These are phyloP conservation scores for Exophiala sp. DNA, from an alignment of 2,329 filamentous ascomycete genomes.

Conservation along the genomic window DNA sequence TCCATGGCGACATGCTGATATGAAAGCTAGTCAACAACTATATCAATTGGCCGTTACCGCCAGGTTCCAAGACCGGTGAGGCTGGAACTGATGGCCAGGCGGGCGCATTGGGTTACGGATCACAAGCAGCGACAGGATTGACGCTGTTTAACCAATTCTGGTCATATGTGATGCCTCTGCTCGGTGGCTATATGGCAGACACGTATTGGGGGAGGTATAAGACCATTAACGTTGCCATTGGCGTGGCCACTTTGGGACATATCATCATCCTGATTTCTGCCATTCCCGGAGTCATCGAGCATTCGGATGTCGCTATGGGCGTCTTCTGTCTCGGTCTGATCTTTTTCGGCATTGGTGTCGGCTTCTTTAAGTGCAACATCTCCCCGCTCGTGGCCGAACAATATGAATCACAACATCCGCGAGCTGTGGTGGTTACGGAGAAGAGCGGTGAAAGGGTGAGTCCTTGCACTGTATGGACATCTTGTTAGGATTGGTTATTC, in stretches of 20 bases:
- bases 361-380: slow-evolving; percentile 77
- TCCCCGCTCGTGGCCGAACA: slow-evolving; percentile 66
- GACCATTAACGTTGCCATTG: slow-evolving; percentile 62
- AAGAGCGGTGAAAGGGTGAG: slow-evolving; percentile 56
- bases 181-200: slow-evolving; percentile 59
- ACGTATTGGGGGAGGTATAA: slow-evolving; percentile 59
- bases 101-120: slow-evolving; percentile 54
- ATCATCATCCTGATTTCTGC: slow-evolving; percentile 60
- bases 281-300: slow-evolving; percentile 51
- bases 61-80: slow-evolving; percentile 51
- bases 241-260: slow-evolving; percentile 60
- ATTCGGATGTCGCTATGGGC: slow-evolving; percentile 28
- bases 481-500: not conserved
- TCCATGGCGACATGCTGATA: not conserved
- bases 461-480: slow-evolving; percentile 46
- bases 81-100: slow-evolving; percentile 45
- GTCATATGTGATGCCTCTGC: slow-evolving; percentile 55
- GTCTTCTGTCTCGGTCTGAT: slow-evolving; percentile 33
- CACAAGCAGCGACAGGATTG: slow-evolving; percentile 50
- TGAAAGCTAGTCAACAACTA: slow-evolving; percentile 50
- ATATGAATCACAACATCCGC: slow-evolving; percentile 54
- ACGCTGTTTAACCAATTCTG: slow-evolving; percentile 56
- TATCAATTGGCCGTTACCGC: slow-evolving; percentile 52
- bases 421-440: slow-evolving; percentile 45
- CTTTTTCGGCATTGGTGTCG: slow-evolving; percentile 45